phyloP scores from a whole-genome alignment of 169 alveolate genomes.

The Plasmodium ovale region DNA sequence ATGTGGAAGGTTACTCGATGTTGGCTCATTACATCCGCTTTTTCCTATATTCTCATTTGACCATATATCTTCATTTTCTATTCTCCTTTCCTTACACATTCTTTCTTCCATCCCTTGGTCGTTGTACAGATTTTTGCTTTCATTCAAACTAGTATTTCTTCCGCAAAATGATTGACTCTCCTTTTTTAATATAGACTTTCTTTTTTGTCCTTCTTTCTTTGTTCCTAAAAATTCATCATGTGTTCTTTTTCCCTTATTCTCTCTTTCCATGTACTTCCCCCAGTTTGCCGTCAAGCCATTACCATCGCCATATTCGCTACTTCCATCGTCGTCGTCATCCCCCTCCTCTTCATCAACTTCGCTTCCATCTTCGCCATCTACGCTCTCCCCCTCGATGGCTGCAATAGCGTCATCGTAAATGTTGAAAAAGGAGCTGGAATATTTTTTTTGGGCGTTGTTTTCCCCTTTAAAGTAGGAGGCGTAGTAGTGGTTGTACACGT shows the following conservation, averaged over 20 bases:
- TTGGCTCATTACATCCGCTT: too few relatives aligned
- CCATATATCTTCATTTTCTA: too few relatives aligned
- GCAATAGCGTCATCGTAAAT: slow-evolving; percentile 32
- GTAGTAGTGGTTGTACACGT: slow-evolving; percentile 58
- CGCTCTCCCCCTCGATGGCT: neutral
- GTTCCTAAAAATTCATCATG: slow-evolving; percentile 4
- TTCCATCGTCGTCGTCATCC: neutral
- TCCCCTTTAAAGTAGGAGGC: slow-evolving; percentile 12
- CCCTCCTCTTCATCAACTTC: neutral
- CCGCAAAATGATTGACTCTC: neutral
- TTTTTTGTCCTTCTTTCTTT: slow-evolving; percentile 9
- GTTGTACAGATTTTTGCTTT: neutral
- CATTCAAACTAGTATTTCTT: neutral
- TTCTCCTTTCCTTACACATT: neutral
- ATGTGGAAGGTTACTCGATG: too few relatives aligned
- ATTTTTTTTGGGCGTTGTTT: slow-evolving; percentile 11
- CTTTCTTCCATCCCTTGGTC: neutral
- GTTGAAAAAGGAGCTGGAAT: slow-evolving; percentile 35
- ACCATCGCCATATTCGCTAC: neutral
- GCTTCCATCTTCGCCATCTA: neutral
- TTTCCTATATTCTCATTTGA: too few relatives aligned
- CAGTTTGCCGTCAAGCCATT: neutral
- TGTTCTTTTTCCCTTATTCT: slow-evolving; percentile 10
- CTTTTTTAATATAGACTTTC: slow-evolving; percentile 8
- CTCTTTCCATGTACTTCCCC: neutral